Conservation (phyloP, 306 rosid genomes). For the Gillenia trifoliata region DNA sequence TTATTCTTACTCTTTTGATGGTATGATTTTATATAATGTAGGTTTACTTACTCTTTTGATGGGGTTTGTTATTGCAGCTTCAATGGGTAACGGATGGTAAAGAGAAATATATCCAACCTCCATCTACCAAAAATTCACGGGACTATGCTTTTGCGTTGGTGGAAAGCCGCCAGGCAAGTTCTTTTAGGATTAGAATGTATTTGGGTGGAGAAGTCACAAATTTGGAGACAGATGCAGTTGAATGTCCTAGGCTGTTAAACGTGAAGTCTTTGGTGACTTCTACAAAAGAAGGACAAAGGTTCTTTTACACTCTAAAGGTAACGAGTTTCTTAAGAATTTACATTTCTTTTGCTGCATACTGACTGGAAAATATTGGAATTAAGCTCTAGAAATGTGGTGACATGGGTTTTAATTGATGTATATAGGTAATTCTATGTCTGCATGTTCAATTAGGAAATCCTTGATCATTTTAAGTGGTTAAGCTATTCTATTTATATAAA, state of each 20-base stretch:
- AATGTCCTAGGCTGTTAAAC: constrained; percentile 52
- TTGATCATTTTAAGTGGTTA: neutral
- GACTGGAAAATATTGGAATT: neutral
- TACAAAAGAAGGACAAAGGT: constrained; percentile 43
- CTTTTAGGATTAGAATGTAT: constrained; percentile 64
- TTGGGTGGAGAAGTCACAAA: constrained; percentile 60
- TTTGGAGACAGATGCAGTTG: constrained; percentile 33
- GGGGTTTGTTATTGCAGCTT: constrained; percentile 37
- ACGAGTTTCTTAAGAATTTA: neutral
- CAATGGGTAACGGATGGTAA: neutral
- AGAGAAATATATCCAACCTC: too few species aligned
- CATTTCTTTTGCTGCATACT: neutral
- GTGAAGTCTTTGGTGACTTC: constrained; percentile 53
- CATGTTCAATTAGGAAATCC: neutral
- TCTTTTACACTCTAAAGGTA: constrained; percentile 72
- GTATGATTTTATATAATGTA: neutral
- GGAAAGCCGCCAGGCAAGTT: constrained; percentile 46
- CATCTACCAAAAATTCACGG: constrained; percentile 33
- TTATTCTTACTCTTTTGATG: too few species aligned
- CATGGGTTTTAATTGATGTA: neutral
- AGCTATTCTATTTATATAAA: neutral
- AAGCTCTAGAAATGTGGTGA: neutral
- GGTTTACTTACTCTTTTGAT: constrained; percentile 7
- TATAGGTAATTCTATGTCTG: neutral
- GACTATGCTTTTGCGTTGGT: constrained; percentile 86